Conservation (phyloP, 805 yeast genomes). For the Groenewaldozyma tartarivorans region DNA sequence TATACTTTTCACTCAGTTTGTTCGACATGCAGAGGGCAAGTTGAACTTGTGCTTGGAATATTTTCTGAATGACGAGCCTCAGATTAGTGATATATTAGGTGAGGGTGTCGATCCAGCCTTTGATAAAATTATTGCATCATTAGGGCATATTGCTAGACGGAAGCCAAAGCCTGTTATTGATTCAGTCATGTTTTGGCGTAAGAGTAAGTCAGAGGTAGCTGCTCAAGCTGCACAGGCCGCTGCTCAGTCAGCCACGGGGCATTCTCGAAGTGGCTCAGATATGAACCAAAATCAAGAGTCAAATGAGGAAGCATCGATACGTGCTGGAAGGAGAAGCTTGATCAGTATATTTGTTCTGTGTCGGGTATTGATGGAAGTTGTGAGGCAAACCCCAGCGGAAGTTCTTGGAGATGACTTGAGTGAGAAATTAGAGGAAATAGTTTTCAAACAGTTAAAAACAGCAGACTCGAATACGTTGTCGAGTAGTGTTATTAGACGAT, state of each 20-base stretch:
- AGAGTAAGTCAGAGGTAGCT: conserved; percentile 82
- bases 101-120: conserved; percentile 82
- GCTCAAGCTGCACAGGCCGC: conserved; percentile 44
- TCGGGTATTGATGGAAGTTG: conserved; percentile 86
- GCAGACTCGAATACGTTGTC: conserved; percentile 71
- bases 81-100: conserved; percentile 64
- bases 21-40: conserved; percentile 85
- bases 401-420: conserved; percentile 69
- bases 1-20: conserved; percentile 90
- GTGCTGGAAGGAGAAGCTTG: conserved; percentile 77
- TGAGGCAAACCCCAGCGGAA: conserved; percentile 72
- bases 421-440: conserved; percentile 82
- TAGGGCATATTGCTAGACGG: conserved; percentile 82
- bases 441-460: conserved; percentile 77
- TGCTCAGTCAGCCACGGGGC: conserved; percentile 5
- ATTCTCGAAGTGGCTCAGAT: conserved; percentile 5
- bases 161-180: conserved; percentile 95
- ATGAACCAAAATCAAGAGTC: conserved; percentile 5
- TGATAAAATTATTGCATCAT: conserved; percentile 73
- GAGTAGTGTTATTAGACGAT: conserved; percentile 66
- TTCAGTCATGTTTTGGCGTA: conserved; percentile 97
- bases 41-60: conserved; percentile 59
- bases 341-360: conserved; percentile 84
- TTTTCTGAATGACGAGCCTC: conserved; percentile 65
- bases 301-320: conserved; percentile 49